Conservation (phyloP, 139 green algal species). For the Auxenochlorella pyrenoidosa region DNA sequence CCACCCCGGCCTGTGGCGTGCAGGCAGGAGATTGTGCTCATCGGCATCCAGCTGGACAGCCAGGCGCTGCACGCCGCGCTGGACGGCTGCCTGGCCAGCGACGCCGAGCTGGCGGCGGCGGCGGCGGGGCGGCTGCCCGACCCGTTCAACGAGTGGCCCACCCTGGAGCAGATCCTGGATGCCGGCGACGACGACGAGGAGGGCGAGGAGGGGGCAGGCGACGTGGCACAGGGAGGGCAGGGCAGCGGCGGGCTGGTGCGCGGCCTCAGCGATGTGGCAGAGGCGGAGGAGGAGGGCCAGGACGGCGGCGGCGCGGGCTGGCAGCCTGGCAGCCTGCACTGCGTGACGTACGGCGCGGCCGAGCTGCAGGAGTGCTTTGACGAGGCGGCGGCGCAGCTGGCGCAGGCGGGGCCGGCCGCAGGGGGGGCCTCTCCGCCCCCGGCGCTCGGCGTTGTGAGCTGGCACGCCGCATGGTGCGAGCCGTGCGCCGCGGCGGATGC, state of each 20-base stretch:
- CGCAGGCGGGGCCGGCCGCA: neutral
- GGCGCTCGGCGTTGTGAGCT: slow-evolving; percentile 55
- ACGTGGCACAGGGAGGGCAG: slow-evolving; percentile 5
- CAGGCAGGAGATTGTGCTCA: slow-evolving; percentile 85
- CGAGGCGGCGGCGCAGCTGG: slow-evolving; percentile 10
- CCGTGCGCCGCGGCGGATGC: slow-evolving; percentile 31
- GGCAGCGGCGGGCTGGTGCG: neutral
- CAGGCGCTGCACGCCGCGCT: slow-evolving; percentile 58
- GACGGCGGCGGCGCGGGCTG: neutral
- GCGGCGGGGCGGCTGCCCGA: slow-evolving; percentile 40
- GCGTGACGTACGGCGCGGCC: slow-evolving; percentile 54
- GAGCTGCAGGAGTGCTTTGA: slow-evolving; percentile 64
- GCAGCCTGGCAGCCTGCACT: slow-evolving; percentile 49
- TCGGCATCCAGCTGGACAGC: slow-evolving; percentile 76
- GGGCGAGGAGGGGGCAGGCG: slow-evolving; percentile 36
- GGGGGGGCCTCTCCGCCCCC: neutral
- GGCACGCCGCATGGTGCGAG: slow-evolving; percentile 67
- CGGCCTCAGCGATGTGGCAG: neutral
- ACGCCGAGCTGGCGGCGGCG: slow-evolving; percentile 25
- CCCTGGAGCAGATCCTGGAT: slow-evolving; percentile 49
- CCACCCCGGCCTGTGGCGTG: neutral
- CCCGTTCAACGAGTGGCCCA: slow-evolving; percentile 70
- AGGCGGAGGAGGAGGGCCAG: slow-evolving; percentile 19
- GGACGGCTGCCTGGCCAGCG: slow-evolving; percentile 67
- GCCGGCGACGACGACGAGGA: slow-evolving; percentile 42